Evolutionary conservation across 495 filamentous ascomycete species (phyloP).

Genomic region (Podospora pseudocomata): DNA sequence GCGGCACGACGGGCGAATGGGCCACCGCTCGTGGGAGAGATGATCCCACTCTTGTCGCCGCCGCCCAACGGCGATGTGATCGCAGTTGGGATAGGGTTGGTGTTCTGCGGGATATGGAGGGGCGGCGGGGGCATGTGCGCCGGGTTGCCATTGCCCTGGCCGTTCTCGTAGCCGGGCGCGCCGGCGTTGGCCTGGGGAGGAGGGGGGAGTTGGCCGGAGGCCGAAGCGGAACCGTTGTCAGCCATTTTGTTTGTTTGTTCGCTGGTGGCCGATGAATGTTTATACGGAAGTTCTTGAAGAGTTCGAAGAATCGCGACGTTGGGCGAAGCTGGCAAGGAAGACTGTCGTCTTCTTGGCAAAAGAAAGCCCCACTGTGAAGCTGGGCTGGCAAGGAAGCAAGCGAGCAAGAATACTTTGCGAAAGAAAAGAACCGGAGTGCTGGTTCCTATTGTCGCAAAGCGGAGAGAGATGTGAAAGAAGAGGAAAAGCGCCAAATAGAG

Average conservation of each 20-base stretch:
- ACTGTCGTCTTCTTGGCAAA: constrained; percentile 20
- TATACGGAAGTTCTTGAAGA: neutral
- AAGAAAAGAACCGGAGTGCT: neutral
- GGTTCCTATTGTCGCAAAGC: neutral
- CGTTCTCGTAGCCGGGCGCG: constrained; percentile 67
- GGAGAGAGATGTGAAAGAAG: neutral
- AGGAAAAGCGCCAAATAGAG: neutral
- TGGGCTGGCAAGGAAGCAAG: neutral
- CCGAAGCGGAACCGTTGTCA: constrained; percentile 56
- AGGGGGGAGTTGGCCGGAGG: constrained; percentile 58
- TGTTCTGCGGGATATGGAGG: constrained; percentile 93
- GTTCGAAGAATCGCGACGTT: constrained; percentile 11
- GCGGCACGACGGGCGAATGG: constrained; percentile 87
- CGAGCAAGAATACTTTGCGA: neutral
- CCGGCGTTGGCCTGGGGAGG: constrained; percentile 64
- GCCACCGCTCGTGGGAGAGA: constrained; percentile 76
- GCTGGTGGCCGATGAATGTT: neutral
- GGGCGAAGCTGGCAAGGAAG: constrained; percentile 11
- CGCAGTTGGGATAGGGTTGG: constrained; percentile 89
- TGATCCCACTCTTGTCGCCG: constrained; percentile 59
- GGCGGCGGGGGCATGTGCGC: constrained; percentile 92
- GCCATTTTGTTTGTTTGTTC: constrained; percentile 52
- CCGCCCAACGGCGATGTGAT: constrained; percentile 81
- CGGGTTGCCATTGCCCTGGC: constrained; percentile 65
- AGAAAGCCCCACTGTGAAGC: constrained; percentile 16